A percentile compares a stretch with the other conserved stretches of the same genome.
Conservation (phyloP, 768 basidiomycete species). For the Suillus paluster region DNA sequence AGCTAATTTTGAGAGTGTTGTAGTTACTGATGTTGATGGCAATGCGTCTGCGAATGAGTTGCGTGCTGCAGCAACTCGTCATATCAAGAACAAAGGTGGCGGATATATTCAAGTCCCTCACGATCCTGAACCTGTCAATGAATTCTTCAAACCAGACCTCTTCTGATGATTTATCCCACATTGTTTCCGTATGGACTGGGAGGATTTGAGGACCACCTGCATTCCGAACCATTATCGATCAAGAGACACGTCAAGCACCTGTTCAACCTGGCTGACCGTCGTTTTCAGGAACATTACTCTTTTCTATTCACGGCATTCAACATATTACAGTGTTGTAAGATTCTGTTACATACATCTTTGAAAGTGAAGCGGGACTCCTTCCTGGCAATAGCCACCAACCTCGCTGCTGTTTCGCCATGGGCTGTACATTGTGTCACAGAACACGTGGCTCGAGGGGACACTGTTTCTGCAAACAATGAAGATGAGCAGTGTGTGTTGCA, state of each 20-base stretch:
- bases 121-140: background rate
- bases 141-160: background rate
- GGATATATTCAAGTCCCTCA: background rate
- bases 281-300: slow-evolving; percentile 18
- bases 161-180: background rate
- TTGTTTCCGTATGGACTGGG: background rate
- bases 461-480: slow-evolving; percentile 13
- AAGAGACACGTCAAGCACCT: background rate
- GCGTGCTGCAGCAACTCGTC: background rate
- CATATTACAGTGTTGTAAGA: slow-evolving; percentile 39
- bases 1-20: slow-evolving; percentile 30
- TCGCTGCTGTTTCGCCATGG: slow-evolving; percentile 27
- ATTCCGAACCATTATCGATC: no score
- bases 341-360: slow-evolving; percentile 37
- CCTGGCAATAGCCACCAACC: slow-evolving; percentile 24
- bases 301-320: slow-evolving; percentile 49
- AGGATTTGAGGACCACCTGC: background rate
- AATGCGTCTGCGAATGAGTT: background rate
- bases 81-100: background rate
- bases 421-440: slow-evolving; percentile 29
- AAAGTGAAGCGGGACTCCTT: slow-evolving; percentile 33
- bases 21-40: slow-evolving; percentile 35
- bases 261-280: background rate
- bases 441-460: slow-evolving; percentile 24
- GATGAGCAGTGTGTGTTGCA: slow-evolving; percentile 36